phyloP scores from a whole-genome alignment of 768 basidiomycete species.

The Pleurotus djamor region DNA sequence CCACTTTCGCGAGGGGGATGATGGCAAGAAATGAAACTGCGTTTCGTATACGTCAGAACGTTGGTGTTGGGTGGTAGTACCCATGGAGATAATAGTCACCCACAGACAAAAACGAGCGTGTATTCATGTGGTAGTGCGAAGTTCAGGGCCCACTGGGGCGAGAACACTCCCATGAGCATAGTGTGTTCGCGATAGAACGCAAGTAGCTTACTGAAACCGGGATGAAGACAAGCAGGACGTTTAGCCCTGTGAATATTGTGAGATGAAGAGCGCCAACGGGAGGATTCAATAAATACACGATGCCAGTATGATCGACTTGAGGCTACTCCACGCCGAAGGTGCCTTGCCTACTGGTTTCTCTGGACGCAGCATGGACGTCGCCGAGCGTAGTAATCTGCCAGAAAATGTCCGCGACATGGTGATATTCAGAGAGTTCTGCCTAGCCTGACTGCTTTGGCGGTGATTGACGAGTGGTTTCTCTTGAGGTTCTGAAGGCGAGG shows the following conservation, averaged over 20 bases:
- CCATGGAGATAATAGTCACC: constrained; percentile 21
- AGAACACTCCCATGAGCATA: neutral
- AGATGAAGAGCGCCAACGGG: neutral
- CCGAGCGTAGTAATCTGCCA: too few species aligned
- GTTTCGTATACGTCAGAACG: neutral
- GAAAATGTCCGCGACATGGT: neutral
- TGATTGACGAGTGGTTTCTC: too few species aligned
- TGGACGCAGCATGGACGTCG: constrained; percentile 32
- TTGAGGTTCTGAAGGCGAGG: too few species aligned
- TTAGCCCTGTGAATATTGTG: constrained; percentile 47
- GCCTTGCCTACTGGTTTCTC: constrained; percentile 35
- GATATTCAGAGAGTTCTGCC: too few species aligned
- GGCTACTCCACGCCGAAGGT: constrained; percentile 43
- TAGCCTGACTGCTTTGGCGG: too few species aligned
- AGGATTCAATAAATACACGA: constrained; percentile 47
- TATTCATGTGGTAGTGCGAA: constrained; percentile 49
- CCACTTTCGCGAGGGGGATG: constrained; percentile 79
- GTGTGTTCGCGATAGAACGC: neutral
- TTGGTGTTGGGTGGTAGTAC: neutral
- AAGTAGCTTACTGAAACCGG: constrained; percentile 56
- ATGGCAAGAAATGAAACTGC: constrained; percentile 80
- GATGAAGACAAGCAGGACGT: constrained; percentile 69
- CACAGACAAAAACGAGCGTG: constrained; percentile 74
- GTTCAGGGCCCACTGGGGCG: constrained; percentile 66
- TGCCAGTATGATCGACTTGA: constrained; percentile 49